Conservation (phyloP, 2,329 filamentous ascomycete genomes). For the Fusarium dimerum region DNA sequence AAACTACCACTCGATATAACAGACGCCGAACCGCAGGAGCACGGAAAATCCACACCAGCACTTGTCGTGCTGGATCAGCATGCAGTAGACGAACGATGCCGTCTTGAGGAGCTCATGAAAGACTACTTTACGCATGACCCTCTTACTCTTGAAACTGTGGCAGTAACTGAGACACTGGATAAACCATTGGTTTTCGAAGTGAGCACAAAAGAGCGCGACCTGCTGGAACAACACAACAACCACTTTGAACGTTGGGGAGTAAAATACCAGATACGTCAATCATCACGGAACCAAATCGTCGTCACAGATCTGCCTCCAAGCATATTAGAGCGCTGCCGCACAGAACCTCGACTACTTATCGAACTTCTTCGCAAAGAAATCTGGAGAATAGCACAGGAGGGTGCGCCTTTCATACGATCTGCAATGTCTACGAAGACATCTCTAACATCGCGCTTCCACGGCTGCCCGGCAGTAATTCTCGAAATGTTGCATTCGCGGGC, state of each 20-base stretch:
- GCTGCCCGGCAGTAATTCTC: conserved; percentile 73
- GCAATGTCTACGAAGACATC: conserved; percentile 12
- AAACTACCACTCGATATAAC: conserved; percentile 46
- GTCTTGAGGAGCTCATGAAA: conserved; percentile 71
- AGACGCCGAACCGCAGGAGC: not conserved
- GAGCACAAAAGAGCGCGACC: conserved; percentile 55
- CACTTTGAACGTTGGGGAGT: conserved; percentile 78
- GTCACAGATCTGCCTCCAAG: conserved; percentile 66
- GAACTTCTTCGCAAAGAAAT: conserved; percentile 74
- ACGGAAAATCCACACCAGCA: conserved; percentile 41
- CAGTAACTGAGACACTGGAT: conserved; percentile 41
- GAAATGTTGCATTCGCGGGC: conserved; percentile 76
- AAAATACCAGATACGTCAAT: conserved; percentile 50
- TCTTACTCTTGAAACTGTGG: conserved; percentile 7
- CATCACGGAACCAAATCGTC: conserved; percentile 35
- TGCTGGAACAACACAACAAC: conserved; percentile 54
- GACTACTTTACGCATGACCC: conserved; percentile 44
- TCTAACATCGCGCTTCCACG: conserved; percentile 65
- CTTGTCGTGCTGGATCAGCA: conserved; percentile 89
- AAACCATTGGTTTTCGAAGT: conserved; percentile 67
- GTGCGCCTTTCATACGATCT: conserved; percentile 9
- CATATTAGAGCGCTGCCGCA: conserved; percentile 74
- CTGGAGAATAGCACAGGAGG: conserved; percentile 62
- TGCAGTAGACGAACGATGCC: conserved; percentile 86
- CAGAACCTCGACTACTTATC: conserved; percentile 70